These are phyloP conservation scores for Colletotrichum eleusines DNA, from an alignment of 2,329 filamentous ascomycete species.

Conservation along the genomic window DNA sequence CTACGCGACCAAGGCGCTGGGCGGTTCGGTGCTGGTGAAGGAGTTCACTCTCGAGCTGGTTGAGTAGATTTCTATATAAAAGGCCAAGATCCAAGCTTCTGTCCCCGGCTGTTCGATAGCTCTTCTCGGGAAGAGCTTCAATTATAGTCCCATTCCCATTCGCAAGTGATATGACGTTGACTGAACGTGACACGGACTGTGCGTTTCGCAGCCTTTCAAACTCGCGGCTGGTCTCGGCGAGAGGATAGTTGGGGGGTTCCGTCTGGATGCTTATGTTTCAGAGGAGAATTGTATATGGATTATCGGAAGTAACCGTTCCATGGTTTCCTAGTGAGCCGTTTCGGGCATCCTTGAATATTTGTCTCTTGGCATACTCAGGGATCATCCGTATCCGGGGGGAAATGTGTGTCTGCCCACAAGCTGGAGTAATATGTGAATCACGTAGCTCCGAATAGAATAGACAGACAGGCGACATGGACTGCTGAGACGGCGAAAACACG, in stretches of 20 bases:
- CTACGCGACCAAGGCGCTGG: conserved; percentile 55
- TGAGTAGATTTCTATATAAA: not conserved
- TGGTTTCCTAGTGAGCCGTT: not conserved
- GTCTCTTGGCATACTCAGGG: too few species aligned
- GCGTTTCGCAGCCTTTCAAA: too few species aligned
- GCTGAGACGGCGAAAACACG: not conserved
- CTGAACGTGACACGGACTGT: too few species aligned
- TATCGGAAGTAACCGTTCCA: not conserved
- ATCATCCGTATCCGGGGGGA: too few species aligned
- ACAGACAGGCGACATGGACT: not conserved
- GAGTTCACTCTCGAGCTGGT: conserved; percentile 24
- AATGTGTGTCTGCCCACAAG: not conserved
- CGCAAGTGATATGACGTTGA: too few species aligned
- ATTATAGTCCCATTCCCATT: too few species aligned
- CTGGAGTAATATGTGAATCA: not conserved
- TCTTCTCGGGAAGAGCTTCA: not conserved
- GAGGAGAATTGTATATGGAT: too few species aligned
- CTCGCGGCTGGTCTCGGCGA: too few species aligned
- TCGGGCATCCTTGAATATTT: not conserved
- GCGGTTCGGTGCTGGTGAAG: conserved; percentile 40
- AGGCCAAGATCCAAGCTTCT: too few species aligned
- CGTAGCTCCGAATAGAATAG: not conserved
- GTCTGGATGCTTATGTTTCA: too few species aligned
- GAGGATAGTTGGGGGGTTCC: too few species aligned
- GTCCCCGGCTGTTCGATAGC: too few species aligned